Conservation (phyloP, 202 grass and related monocot genomes). For the Hordeum pubiflorum region DNA sequence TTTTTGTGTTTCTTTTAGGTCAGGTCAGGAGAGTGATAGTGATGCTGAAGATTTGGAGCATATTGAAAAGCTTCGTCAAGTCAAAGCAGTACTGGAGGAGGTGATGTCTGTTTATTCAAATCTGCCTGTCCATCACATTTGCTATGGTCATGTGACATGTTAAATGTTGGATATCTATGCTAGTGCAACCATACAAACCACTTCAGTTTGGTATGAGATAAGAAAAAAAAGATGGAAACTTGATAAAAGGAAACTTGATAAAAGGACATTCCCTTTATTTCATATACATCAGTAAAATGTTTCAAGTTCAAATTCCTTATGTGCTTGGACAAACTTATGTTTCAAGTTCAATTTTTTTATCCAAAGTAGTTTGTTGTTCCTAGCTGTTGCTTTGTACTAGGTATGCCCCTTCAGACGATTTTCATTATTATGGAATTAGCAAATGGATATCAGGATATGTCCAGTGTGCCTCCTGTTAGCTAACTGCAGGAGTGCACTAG, state of each 20-base stretch:
- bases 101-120: slow-evolving; percentile 36
- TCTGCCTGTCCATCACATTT: slow-evolving; percentile 19
- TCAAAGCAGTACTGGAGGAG: slow-evolving; percentile 99
- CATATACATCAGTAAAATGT: neutral
- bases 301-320: slow-evolving; percentile 1
- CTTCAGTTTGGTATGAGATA: slow-evolving; percentile 4
- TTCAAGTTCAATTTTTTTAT: neutral
- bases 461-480: neutral
- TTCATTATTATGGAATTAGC: neutral
- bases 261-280: neutral
- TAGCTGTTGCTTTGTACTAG: neutral
- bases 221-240: neutral
- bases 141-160: slow-evolving; percentile 14
- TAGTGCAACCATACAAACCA: neutral
- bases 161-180: slow-evolving; percentile 1
- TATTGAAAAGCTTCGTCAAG: slow-evolving; percentile 98
- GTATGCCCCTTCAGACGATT: neutral
- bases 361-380: neutral
- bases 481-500: neutral
- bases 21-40: slow-evolving; percentile 93
- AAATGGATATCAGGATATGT: neutral
- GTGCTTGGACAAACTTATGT: neutral
- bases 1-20: slow-evolving; percentile 43
- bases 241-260: neutral
- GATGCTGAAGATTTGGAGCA: slow-evolving; percentile 91